Evolutionary conservation across 306 rosid species (phyloP).

Genomic region (Glycine tomentella): DNA sequence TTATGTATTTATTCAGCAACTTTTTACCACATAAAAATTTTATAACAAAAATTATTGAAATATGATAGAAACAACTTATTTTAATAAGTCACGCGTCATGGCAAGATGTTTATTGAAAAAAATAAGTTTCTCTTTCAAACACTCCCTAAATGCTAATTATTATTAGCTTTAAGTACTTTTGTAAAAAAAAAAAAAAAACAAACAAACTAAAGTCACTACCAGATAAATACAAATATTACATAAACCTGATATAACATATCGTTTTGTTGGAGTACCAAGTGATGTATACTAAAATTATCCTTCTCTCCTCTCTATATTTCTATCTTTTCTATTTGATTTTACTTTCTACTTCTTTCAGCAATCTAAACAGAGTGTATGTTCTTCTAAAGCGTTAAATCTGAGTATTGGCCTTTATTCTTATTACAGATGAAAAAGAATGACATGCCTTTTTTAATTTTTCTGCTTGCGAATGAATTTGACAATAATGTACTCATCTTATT

Average conservation of each 20-base stretch:
- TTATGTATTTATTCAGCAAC: neutral
- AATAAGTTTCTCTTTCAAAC: neutral
- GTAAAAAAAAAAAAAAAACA: neutral
- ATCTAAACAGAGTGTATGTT: slow-evolving; percentile 3
- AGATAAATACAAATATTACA: neutral
- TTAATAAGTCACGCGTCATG: neutral
- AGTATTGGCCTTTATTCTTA: neutral
- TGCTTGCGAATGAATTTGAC: neutral
- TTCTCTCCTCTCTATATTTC: neutral
- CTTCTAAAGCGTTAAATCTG: neutral
- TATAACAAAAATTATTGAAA: neutral
- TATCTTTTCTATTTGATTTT: neutral
- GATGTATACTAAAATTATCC: no score
- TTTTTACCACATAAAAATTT: neutral
- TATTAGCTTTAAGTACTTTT: neutral
- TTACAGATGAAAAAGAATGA: slow-evolving; percentile 8
- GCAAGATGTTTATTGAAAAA: no score
- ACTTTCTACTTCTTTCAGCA: slow-evolving; percentile 8
- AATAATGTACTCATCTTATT: neutral
- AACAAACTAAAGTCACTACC: neutral
- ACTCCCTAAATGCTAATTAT: neutral
- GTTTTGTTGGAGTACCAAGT: neutral
- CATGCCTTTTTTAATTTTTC: neutral
- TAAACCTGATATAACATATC: neutral
- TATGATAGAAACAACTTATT: neutral